Conservation (phyloP, 352 stramenopile genomes). For the Phytophthora foliorum region DNA sequence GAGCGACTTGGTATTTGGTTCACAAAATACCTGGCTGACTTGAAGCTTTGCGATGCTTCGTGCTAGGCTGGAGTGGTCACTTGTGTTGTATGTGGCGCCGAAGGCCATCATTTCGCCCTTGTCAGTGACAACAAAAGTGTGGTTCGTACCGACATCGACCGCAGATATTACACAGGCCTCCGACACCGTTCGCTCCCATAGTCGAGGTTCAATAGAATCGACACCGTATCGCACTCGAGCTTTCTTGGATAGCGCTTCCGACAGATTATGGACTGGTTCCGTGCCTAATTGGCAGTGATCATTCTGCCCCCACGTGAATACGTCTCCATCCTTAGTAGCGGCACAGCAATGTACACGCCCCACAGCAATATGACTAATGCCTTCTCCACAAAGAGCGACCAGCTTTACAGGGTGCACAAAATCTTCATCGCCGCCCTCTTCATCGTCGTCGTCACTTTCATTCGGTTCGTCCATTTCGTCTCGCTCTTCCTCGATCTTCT, state of each 20-base stretch:
- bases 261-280: slow-evolving; percentile 70
- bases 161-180: slow-evolving; percentile 64
- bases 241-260: slow-evolving; percentile 63
- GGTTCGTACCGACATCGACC: slow-evolving; percentile 76
- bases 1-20: neutral
- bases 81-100: slow-evolving; percentile 73
- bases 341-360: slow-evolving; percentile 81
- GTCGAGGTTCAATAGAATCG: slow-evolving; percentile 60
- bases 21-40: slow-evolving; percentile 57
- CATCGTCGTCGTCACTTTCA: slow-evolving; percentile 29
- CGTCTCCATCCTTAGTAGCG: slow-evolving; percentile 80
- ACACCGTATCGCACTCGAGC: slow-evolving; percentile 68
- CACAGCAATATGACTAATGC: slow-evolving; percentile 77
- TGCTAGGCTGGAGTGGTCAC: slow-evolving; percentile 63
- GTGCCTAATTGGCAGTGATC: slow-evolving; percentile 83
- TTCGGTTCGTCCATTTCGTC: slow-evolving; percentile 19
- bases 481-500: slow-evolving; percentile 27
- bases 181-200: slow-evolving; percentile 77
- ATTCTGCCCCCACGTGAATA: slow-evolving; percentile 89
- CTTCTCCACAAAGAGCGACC: slow-evolving; percentile 67
- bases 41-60: slow-evolving; percentile 66
- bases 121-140: slow-evolving; percentile 72
- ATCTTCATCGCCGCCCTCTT: slow-evolving; percentile 67
- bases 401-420: slow-evolving; percentile 81
- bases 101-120: slow-evolving; percentile 69